Base-by-base conservation (phyloP, 2,329 filamentous ascomycete genomes). In the Colletotrichum truncatum region DNA sequence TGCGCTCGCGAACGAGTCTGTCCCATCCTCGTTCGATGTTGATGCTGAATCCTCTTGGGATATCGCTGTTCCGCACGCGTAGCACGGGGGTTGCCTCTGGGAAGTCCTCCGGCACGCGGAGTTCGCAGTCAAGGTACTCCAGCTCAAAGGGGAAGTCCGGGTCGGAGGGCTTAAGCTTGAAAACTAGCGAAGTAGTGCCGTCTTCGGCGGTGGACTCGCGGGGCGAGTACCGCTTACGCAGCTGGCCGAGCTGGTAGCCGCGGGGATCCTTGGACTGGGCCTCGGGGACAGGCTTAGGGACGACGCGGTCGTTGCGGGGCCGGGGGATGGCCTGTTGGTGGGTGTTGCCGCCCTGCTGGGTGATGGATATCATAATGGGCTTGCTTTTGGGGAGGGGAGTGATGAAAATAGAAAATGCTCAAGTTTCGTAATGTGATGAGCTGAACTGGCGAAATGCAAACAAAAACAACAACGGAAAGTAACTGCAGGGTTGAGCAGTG, bases 71-170 rank as follows among this genome's bases (percentile, higher is more conserved):
- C 64, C 77, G 83, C 53, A 95, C 87, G 16, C 83, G 84, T 56
- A 96, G 79, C 14, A 78, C 80, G 36, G 92, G 89, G 26, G 79
- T 79, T 41, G 78, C 76, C 38, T 79, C 77, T 16, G 92, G 92
- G 75, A 92, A 95, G 16, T 77, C 77, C 9, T 73, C 74, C 2
- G 93, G 92, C 18, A 96, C 83, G 53, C 81, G 84, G 36, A 96
- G 78, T 43, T 87, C 82, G 74, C 91, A 94, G 39, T 91, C 84
- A 30, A 96, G 81, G 38, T 85, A 81, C 25, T 88, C 84, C 73
- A 95, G 81, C 67, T 94, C 91, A 75, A 93, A 95, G 1, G 93
- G 91, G 71, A 96, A 95, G 73, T 96, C 93, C 0, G 93, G 93
- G 73, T 96, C 93, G 6, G 92, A 93, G 5, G 93, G 93, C 11